Base-by-base conservation (phyloP, 495 filamentous ascomycete genomes). In the Hypoxylon perforatum region DNA sequence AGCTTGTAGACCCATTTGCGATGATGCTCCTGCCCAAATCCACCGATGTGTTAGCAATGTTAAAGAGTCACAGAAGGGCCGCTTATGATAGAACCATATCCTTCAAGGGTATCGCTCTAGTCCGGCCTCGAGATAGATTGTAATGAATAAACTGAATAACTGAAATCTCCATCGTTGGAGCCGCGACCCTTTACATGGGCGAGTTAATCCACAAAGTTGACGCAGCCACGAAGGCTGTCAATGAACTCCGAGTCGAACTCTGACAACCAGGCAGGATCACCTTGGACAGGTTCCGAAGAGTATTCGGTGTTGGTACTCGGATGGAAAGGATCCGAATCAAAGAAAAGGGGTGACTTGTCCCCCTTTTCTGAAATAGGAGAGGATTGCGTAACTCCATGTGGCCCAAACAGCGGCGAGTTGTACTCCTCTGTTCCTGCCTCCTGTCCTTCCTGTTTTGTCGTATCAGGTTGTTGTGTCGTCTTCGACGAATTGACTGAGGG, bases 181-280 rank as follows among this genome's bases (percentile, higher is more conserved):
- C 23, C 2, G 30, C 33, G 36, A 28, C 22, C 30, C 22, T 45
- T 38, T 33, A n/a, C 17, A 8, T 19, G 11, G 50, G 17, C 33
- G 12, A 14, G 39, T 21, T 38, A 72, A 46, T 70, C 72, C 49
- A 86, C 75, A 72, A 86, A 85, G 9, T 81, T 81, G 19, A 84
- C 81, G 65, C 69, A 76, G 8, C 80, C 81, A 57, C 82, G 78
- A 42, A 83, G 78, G 38, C 78, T 73, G 33, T 84, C 70, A 47
- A 86, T 73, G 36, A 85, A 53, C 12, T 79, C 82, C 6, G 77
- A 59, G 44, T 85, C 81, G 52, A 84, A 78, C 14, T 81, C 78
- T 22, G 78, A 71, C 10, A 83, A 70, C 83, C 83, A 85, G 2
- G 63, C 73, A 12, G 82, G 82, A 46, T 81, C 75, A 17, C 10